These are phyloP conservation scores for Pinus albicaulis DNA, from an alignment of 75 land plant species.

Conservation along the genomic window DNA sequence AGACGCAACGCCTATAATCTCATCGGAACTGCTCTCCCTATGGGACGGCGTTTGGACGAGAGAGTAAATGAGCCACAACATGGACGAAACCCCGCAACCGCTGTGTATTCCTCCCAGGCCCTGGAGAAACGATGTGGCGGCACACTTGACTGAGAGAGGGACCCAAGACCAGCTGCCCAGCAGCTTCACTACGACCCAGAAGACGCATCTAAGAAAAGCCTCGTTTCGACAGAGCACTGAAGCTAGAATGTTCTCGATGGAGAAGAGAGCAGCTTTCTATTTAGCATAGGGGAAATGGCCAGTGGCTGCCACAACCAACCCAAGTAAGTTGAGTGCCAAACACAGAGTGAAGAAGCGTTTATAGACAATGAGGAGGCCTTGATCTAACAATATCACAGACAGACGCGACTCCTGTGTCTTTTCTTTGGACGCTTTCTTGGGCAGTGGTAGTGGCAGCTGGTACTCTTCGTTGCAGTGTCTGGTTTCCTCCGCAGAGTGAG, in stretches of 20 bases:
- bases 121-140: constrained; percentile 34
- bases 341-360: constrained; percentile 39
- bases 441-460: not conserved
- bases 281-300: constrained; percentile 40
- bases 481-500: no score
- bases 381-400: constrained; percentile 34
- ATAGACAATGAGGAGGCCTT: constrained; percentile 56
- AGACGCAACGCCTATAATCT: constrained; percentile 19
- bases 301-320: constrained; percentile 29
- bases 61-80: constrained; percentile 43
- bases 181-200: constrained; percentile 30
- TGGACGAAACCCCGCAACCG: constrained; percentile 43
- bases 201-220: constrained; percentile 40
- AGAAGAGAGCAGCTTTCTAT: constrained; percentile 26
- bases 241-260: constrained; percentile 41
- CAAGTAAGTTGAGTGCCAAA: constrained; percentile 22
- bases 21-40: constrained; percentile 16
- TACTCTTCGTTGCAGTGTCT: no score
- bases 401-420: constrained; percentile 22
- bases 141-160: constrained; percentile 32
- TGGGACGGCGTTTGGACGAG: constrained; percentile 19
- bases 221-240: constrained; percentile 53
- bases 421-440: not conserved
- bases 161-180: constrained; percentile 28
- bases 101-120: constrained; percentile 53